These are phyloP conservation scores for Solanum chacoense DNA, from an alignment of 305 asterid species.

Conservation along the genomic window DNA sequence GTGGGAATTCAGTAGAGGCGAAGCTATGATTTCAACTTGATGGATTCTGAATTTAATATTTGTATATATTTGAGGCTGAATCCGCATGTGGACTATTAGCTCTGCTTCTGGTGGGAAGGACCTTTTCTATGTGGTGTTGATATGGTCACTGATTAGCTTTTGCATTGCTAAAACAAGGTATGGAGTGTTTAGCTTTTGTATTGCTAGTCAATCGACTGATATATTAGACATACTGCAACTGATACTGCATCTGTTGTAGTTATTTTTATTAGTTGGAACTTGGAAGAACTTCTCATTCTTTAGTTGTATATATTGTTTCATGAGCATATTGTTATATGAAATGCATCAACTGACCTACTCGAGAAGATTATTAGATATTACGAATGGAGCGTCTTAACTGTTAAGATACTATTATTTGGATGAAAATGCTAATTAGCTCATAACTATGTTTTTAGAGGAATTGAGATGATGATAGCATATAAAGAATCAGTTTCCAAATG, in stretches of 20 bases:
- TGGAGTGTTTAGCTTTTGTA: not conserved
- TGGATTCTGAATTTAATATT: not conserved
- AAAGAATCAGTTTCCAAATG: not conserved
- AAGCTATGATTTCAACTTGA: not conserved
- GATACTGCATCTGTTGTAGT: not conserved
- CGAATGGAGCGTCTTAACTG: not conserved
- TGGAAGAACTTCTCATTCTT: not conserved
- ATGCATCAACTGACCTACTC: not conserved
- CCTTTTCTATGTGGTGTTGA: not conserved
- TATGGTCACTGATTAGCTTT: not conserved
- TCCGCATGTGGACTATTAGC: not conserved
- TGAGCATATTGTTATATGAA: not conserved
- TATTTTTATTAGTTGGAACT: not conserved
- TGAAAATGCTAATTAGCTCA: not conserved
- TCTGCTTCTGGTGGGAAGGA: not conserved
- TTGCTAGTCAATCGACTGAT: not conserved
- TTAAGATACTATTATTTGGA: not conserved
- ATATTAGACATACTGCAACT: not conserved
- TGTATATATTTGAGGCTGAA: not conserved
- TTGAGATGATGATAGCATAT: not conserved
- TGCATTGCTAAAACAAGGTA: not conserved
- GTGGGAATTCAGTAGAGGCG: not conserved
- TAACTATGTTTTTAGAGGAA: not conserved
- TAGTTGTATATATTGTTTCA: not conserved
- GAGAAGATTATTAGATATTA: not conserved